phyloP scores from a whole-genome alignment of 2,329 filamentous ascomycete species.

The Pseudogymnoascus verrucosus region DNA sequence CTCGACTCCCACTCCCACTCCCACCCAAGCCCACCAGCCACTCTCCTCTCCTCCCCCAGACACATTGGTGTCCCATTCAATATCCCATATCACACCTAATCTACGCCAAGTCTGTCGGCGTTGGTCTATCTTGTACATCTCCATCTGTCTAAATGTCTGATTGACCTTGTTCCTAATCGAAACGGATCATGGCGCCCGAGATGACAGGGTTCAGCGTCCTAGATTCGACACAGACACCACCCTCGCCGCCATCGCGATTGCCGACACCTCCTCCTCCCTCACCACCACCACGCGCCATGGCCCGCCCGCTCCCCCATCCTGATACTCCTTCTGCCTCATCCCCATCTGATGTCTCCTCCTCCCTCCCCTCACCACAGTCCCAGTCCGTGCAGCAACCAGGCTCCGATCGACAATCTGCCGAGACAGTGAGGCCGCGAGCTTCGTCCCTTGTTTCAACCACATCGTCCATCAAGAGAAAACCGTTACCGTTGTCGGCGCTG shows the following conservation, averaged over 20 bases:
- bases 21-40: neutral
- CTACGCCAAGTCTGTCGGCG: neutral
- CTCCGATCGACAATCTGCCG: neutral
- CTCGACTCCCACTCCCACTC: neutral
- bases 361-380: constrained; percentile 10
- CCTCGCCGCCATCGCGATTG: constrained; percentile 1
- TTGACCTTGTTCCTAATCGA: neutral
- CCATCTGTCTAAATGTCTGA: constrained; percentile 3
- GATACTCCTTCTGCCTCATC: constrained; percentile 26
- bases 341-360: constrained; percentile 21
- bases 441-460: constrained; percentile 12
- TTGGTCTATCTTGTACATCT: neutral
- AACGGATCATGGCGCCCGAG: constrained; percentile 5
- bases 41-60: neutral
- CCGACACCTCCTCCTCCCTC: neutral
- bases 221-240: neutral
- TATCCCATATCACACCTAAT: neutral
- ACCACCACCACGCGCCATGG: constrained; percentile 3
- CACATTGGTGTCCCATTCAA: neutral
- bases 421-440: neutral
- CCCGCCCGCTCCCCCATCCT: constrained; percentile 15
- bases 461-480: constrained; percentile 47
- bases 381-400: constrained; percentile 10
- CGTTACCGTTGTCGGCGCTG: constrained; percentile 48
- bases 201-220: constrained; percentile 2